These are phyloP conservation scores for Colletotrichum spinosum DNA, from an alignment of 2,329 filamentous ascomycete genomes.

Conservation along the genomic window DNA sequence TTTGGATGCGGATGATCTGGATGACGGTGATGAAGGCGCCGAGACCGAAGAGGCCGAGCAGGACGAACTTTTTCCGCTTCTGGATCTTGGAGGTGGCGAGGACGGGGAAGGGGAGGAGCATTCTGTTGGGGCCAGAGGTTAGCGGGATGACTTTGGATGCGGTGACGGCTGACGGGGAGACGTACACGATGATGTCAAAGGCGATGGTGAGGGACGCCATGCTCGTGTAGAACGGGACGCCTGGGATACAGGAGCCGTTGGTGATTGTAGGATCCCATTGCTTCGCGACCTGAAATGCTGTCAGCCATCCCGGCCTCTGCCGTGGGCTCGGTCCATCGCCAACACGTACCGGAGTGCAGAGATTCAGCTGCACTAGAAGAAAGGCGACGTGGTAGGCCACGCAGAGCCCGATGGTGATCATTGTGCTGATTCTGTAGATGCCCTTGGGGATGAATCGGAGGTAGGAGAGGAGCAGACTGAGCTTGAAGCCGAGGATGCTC, in stretches of 20 bases:
- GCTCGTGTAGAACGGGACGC: constrained; percentile 56
- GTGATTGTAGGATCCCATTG: constrained; percentile 56
- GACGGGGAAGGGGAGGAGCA: constrained; percentile 56
- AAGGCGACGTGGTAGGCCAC: constrained; percentile 54
- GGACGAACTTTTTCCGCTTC: constrained; percentile 54
- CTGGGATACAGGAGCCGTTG: constrained; percentile 51
- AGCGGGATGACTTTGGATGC: too few species aligned
- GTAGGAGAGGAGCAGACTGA: constrained; percentile 57
- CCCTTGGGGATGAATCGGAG: constrained; percentile 56
- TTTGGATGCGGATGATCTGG: constrained; percentile 63
- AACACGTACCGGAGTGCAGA: constrained; percentile 49
- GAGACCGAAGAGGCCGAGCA: constrained; percentile 58
- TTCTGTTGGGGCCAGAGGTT: constrained; percentile 41
- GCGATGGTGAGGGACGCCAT: constrained; percentile 54
- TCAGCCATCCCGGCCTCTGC: not conserved
- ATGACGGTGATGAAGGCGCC: constrained; percentile 64
- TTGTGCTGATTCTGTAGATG: constrained; percentile 47
- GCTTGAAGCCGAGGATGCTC: constrained; percentile 59
- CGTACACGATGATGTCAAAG: constrained; percentile 55
- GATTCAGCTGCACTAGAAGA: constrained; percentile 48
- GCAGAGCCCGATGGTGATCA: constrained; percentile 49
- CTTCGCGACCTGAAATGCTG: constrained; percentile 41
- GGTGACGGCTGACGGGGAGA: rapidly evolving
- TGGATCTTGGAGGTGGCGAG: constrained; percentile 52
- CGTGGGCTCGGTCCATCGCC: not conserved